These are phyloP conservation scores for Colletotrichum horii DNA, from an alignment of 2,329 filamentous ascomycete genomes.

Conservation along the genomic window DNA sequence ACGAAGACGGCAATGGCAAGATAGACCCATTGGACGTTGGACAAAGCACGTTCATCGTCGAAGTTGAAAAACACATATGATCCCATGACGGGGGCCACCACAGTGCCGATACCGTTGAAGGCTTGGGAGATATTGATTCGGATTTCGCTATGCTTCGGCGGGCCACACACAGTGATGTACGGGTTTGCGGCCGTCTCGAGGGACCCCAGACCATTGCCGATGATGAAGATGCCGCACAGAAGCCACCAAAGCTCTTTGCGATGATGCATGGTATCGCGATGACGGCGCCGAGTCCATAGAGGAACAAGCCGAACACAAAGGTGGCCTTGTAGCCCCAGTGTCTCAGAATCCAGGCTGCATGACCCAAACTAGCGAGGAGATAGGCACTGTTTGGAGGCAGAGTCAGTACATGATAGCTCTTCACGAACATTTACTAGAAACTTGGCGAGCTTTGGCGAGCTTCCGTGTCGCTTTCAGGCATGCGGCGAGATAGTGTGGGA, in stretches of 20 bases:
- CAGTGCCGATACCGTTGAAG: slow-evolving; percentile 59
- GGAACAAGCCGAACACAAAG: slow-evolving; percentile 59
- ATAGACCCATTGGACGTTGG: slow-evolving; percentile 79
- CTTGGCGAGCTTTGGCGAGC: background rate
- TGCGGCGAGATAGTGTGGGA: background rate
- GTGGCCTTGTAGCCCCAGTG: slow-evolving; percentile 48
- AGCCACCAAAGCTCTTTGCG: slow-evolving; percentile 68
- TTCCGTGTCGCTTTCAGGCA: background rate
- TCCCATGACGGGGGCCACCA: slow-evolving; percentile 72
- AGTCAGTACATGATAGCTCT: background rate
- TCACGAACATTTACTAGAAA: background rate
- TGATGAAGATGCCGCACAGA: slow-evolving; percentile 76
- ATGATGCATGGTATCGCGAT: slow-evolving; percentile 49
- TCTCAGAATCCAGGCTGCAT: slow-evolving; percentile 45
- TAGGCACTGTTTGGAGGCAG: slow-evolving; percentile 31
- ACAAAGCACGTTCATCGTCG: slow-evolving; percentile 51
- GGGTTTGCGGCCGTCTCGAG: slow-evolving; percentile 82
- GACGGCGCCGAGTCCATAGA: slow-evolving; percentile 69
- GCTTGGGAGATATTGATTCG: slow-evolving; percentile 59
- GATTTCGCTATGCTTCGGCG: slow-evolving; percentile 57
- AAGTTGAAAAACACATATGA: slow-evolving; percentile 72
- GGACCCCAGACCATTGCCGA: slow-evolving; percentile 74
- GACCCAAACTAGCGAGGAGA: slow-evolving; percentile 44
- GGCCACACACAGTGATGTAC: slow-evolving; percentile 58
- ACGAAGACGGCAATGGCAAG: slow-evolving; percentile 76